Evolutionary conservation across 805 yeast species (phyloP).

Genomic region (Wickerhamomyces strasburgensis): DNA sequence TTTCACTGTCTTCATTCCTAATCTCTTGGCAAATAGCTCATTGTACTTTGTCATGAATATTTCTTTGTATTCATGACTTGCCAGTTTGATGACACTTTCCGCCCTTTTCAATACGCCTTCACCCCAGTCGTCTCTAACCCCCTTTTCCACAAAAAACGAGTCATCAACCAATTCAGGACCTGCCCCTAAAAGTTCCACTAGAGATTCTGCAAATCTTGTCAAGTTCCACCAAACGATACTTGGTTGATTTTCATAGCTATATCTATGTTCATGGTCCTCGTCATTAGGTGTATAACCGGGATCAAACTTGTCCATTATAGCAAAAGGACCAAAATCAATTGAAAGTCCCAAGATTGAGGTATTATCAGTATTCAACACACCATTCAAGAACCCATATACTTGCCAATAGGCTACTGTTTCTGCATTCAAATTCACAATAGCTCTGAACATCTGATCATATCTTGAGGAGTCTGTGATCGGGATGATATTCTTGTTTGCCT

Average conservation of each 20-base stretch:
- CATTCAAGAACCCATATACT: constrained; percentile 87
- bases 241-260: constrained; percentile 81
- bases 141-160: constrained; percentile 34
- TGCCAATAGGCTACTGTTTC: constrained; percentile 80
- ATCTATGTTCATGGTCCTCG: constrained; percentile 69
- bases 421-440: constrained; percentile 72
- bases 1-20: constrained; percentile 53
- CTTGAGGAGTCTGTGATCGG: constrained; percentile 40
- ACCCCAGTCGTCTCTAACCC: constrained; percentile 45
- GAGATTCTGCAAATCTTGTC: constrained; percentile 74
- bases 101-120: constrained; percentile 52
- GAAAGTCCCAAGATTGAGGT: constrained; percentile 85
- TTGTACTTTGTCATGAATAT: constrained; percentile 57
- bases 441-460: constrained; percentile 69
- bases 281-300: constrained; percentile 85
- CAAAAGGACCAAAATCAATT: constrained; percentile 93
- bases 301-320: constrained; percentile 80
- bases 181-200: constrained; percentile 78
- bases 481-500: constrained; percentile 5
- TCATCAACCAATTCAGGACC: constrained; percentile 49
- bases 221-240: constrained; percentile 91
- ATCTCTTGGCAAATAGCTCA: constrained; percentile 51
- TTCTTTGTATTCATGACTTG: constrained; percentile 61
- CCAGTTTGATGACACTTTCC: constrained; percentile 54
- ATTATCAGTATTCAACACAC: constrained; percentile 92